phyloP scores from a whole-genome alignment of 2,329 filamentous ascomycete species.

The Aspergillus sp. region DNA sequence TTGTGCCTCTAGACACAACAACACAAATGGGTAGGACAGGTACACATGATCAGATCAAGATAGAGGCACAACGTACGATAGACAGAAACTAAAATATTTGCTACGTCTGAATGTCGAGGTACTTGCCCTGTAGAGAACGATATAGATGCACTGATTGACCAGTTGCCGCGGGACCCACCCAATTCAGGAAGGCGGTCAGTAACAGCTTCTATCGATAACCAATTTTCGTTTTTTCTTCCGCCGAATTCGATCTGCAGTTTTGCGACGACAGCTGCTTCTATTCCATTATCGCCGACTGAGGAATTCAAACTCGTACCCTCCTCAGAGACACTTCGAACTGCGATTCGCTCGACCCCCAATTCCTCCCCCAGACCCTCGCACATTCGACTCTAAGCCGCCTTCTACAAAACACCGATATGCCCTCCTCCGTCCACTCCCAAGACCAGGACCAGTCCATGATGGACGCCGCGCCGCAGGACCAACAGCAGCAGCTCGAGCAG shows the following conservation, averaged over 20 bases:
- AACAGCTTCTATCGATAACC: slow-evolving; percentile 21
- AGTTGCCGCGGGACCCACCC: background rate
- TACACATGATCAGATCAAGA: no score
- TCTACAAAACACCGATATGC: slow-evolving; percentile 35
- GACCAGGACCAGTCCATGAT: slow-evolving; percentile 44
- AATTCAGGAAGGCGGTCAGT: slow-evolving; percentile 15
- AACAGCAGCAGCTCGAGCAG: slow-evolving; percentile 49
- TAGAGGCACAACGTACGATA: no score
- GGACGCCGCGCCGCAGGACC: slow-evolving; percentile 30
- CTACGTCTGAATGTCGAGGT: no score
- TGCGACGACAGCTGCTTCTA: slow-evolving; percentile 2
- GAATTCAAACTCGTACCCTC: background rate
- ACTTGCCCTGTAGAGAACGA: background rate
- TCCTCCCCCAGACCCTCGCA: background rate
- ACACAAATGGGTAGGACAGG: no score
- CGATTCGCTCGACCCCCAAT: background rate
- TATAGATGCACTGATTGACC: background rate
- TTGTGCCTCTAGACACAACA: no score
- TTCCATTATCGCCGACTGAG: background rate
- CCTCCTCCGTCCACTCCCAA: slow-evolving; percentile 38
- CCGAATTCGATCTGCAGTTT: background rate
- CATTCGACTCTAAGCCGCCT: background rate
- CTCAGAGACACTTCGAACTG: background rate
- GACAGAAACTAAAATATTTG: no score
- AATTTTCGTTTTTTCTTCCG: slow-evolving; percentile 15